A percentile compares a stretch with the other conserved stretches of the same genome.
phyloP scores from a whole-genome alignment of 352 stramenopile species.

The Pseudoperonospora humuli region DNA sequence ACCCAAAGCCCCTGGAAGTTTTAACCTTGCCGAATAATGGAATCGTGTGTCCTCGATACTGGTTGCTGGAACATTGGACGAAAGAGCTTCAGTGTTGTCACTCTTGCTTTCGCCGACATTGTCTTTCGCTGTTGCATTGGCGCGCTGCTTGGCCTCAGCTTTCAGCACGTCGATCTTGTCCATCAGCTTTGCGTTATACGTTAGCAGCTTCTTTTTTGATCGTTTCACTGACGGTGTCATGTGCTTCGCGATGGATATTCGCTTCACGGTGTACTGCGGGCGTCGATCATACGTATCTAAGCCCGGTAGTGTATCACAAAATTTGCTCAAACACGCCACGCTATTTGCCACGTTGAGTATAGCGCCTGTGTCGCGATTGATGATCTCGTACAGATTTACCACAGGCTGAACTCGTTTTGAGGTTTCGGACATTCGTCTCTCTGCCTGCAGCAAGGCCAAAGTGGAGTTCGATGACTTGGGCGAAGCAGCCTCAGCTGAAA shows the following conservation, averaged over 20 bases:
- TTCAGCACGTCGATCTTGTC: constrained; percentile 73
- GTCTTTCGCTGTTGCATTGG: constrained; percentile 17
- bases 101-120: constrained; percentile 11
- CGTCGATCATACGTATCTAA: constrained; percentile 78
- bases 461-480: constrained; percentile 3
- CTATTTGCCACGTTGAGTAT: constrained; percentile 62
- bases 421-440: constrained; percentile 3
- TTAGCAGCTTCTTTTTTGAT: constrained; percentile 66
- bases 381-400: constrained; percentile 36
- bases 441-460: constrained; percentile 14
- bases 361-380: constrained; percentile 58
- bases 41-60: constrained; percentile 29
- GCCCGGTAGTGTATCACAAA: constrained; percentile 74
- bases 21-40: constrained; percentile 54
- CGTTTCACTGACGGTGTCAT: constrained; percentile 51
- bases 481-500: constrained; percentile 3
- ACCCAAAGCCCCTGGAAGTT: constrained; percentile 42
- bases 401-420: constrained; percentile 13
- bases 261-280: constrained; percentile 67
- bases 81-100: constrained; percentile 8
- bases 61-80: background rate
- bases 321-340: constrained; percentile 55
- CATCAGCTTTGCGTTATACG: constrained; percentile 69
- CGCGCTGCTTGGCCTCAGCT: constrained; percentile 29
- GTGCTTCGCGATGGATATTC: constrained; percentile 37